These are phyloP conservation scores for Chlorella vulgaris DNA, from an alignment of 139 green algal species.

Conservation along the genomic window DNA sequence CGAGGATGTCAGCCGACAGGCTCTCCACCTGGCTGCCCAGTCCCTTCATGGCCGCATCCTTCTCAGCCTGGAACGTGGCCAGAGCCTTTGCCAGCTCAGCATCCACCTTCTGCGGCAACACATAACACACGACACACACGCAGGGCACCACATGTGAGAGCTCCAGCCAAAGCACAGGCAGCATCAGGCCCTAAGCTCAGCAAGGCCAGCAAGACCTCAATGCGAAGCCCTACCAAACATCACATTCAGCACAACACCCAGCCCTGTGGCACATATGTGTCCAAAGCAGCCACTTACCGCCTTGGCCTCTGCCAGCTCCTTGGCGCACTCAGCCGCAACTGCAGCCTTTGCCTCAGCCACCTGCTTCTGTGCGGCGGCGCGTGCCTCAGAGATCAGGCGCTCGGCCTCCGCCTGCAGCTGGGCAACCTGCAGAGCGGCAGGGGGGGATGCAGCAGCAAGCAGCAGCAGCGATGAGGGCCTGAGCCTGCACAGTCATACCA, in stretches of 20 bases:
- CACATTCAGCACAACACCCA: too few relatives aligned
- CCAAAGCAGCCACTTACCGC: constrained; percentile 26
- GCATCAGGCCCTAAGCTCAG: neutral
- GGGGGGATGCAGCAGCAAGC: neutral
- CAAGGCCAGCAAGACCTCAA: neutral
- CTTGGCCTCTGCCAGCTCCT: constrained; percentile 56
- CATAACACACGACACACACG: too few relatives aligned
- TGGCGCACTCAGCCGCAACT: constrained; percentile 46
- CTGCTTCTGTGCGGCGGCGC: constrained; percentile 49
- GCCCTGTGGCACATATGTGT: neutral
- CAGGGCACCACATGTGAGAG: neutral
- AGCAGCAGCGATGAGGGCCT: too few relatives aligned
- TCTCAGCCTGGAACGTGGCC: constrained; percentile 75
- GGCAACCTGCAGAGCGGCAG: neutral
- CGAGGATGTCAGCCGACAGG: constrained; percentile 80
- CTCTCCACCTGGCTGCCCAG: constrained; percentile 83
- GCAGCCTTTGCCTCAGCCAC: constrained; percentile 52
- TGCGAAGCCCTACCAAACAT: too few relatives aligned
- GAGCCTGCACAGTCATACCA: too few relatives aligned
- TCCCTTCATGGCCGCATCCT: constrained; percentile 63
- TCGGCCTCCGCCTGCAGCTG: constrained; percentile 56
- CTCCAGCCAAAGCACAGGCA: neutral
- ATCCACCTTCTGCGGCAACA: constrained; percentile 58
- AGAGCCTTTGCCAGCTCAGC: constrained; percentile 66
- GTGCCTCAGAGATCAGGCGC: constrained; percentile 51